phyloP scores from a whole-genome alignment of 495 filamentous ascomycete species.

The Thermothielavioides terrestris region DNA sequence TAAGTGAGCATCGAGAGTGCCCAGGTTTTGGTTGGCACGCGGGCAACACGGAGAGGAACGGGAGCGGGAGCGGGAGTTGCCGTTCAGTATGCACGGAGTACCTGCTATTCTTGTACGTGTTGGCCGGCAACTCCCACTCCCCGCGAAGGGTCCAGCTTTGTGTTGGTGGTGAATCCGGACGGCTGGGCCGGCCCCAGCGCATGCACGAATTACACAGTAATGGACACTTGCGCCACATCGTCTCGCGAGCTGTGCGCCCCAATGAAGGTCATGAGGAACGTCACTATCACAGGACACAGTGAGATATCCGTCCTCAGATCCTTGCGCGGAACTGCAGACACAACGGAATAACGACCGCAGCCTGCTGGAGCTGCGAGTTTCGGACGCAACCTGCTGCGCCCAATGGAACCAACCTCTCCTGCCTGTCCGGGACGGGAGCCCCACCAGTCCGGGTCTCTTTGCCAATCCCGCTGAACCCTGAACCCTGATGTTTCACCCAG shows the following conservation, averaged over 20 bases:
- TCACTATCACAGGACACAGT: too few species aligned
- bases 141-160: not conserved
- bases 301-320: too few species aligned
- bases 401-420: not conserved
- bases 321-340: too few species aligned
- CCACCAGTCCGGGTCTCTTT: not conserved
- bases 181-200: not conserved
- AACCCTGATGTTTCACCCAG: slow-evolving; percentile 2
- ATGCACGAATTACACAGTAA: not conserved
- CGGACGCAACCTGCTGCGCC: not conserved
- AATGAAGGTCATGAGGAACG: too few species aligned
- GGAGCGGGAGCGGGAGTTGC: slow-evolving; percentile 12
- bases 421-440: not conserved
- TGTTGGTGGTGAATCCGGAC: not conserved
- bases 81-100: too few species aligned
- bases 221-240: too few species aligned
- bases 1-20: too few species aligned
- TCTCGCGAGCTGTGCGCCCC: too few species aligned
- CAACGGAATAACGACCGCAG: too few species aligned
- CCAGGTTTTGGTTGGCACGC: not conserved
- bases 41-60: slow-evolving; percentile 7
- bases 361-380: not conserved
- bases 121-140: too few species aligned
- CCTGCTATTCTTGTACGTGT: too few species aligned
- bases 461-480: slow-evolving; percentile 2